Evolutionary conservation across 2,329 filamentous ascomycete genomes (phyloP).

Genomic region (Alternaria incomplexa): DNA sequence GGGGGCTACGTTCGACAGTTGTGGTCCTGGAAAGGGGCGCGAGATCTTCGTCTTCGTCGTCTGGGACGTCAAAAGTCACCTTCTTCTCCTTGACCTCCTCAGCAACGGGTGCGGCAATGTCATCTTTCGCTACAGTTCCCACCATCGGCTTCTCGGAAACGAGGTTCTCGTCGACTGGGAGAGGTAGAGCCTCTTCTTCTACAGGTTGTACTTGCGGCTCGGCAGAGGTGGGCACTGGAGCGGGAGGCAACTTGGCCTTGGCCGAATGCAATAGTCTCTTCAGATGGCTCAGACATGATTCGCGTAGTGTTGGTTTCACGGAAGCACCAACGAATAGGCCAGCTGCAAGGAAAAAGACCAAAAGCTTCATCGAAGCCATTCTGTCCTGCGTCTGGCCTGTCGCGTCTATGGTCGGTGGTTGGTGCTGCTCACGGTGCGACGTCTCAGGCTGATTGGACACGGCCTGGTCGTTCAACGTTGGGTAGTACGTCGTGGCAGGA

Average conservation of each 20-base stretch:
- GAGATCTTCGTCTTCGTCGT: conserved; percentile 41
- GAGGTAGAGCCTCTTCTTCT: conserved; percentile 3
- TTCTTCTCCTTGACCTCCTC: conserved; percentile 40
- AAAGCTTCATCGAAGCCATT: conserved; percentile 8
- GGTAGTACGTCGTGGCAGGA: conserved; percentile 32
- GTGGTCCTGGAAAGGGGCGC: conserved; percentile 43
- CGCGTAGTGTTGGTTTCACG: conserved; percentile 16
- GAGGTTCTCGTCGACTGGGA: conserved; percentile 6
- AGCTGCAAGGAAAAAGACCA: conserved; percentile 14
- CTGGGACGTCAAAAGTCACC: conserved; percentile 41
- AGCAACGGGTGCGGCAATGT: conserved; percentile 5
- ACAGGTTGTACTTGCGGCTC: conserved; percentile 1
- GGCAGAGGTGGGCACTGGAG: conserved; percentile 12
- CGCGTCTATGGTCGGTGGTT: conserved; percentile 26
- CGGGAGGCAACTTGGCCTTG: conserved; percentile 12
- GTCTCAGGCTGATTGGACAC: conserved; percentile 28
- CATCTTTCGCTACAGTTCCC: conserved; percentile 8
- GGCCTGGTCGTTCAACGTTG: conserved; percentile 26
- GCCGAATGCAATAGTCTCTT: conserved; percentile 15
- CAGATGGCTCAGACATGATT: conserved; percentile 23
- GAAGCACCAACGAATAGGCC: conserved; percentile 18
- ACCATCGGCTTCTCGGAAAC: conserved; percentile 4
- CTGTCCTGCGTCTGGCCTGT: conserved; percentile 24
- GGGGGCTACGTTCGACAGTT: conserved; percentile 36
- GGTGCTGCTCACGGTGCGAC: conserved; percentile 22